These are phyloP conservation scores for Coemansia sp. DNA, from an alignment of 192 early-diverging fungal genomes.

Conservation along the genomic window DNA sequence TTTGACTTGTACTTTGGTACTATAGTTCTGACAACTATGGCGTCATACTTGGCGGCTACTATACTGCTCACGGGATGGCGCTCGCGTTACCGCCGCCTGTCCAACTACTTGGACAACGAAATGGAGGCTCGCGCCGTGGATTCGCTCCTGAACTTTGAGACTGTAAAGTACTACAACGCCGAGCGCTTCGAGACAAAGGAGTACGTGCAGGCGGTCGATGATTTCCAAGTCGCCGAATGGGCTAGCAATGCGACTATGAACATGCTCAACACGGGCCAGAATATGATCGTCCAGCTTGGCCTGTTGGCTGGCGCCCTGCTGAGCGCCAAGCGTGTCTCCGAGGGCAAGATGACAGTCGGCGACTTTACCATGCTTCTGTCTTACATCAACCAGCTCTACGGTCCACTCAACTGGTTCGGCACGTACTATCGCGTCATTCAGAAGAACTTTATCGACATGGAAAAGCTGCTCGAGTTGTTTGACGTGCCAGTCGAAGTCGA, in stretches of 20 bases:
- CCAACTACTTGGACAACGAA: conserved; percentile 85
- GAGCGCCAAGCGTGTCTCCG: conserved; percentile 78
- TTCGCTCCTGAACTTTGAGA: conserved; percentile 97
- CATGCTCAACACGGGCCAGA: conserved; percentile 86
- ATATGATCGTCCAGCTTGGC: conserved; percentile 82
- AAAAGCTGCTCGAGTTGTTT: conserved; percentile 89
- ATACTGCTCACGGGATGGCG: conserved; percentile 87
- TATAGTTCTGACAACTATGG: conserved; percentile 90
- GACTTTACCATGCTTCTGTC: conserved; percentile 88
- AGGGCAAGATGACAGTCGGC: conserved; percentile 69
- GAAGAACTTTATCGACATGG: conserved; percentile 95
- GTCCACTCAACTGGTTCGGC: conserved; percentile 89
- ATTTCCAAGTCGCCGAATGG: conserved; percentile 85
- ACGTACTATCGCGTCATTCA: conserved; percentile 94
- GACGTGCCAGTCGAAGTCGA: conserved; percentile 50
- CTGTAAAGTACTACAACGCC: conserved; percentile 96
- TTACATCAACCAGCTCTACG: conserved; percentile 90
- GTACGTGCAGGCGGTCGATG: conserved; percentile 74
- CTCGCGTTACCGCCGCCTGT: conserved; percentile 74
- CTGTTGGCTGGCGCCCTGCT: conserved; percentile 79
- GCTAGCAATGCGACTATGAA: conserved; percentile 72
- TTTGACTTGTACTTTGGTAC: conserved; percentile 77
- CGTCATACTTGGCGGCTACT: conserved; percentile 78
- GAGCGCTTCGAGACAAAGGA: conserved; percentile 83
- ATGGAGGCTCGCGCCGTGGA: conserved; percentile 86